Evolutionary conservation across 345 rosid species (phyloP).

Genomic region (Tarenaya hassleriana): DNA sequence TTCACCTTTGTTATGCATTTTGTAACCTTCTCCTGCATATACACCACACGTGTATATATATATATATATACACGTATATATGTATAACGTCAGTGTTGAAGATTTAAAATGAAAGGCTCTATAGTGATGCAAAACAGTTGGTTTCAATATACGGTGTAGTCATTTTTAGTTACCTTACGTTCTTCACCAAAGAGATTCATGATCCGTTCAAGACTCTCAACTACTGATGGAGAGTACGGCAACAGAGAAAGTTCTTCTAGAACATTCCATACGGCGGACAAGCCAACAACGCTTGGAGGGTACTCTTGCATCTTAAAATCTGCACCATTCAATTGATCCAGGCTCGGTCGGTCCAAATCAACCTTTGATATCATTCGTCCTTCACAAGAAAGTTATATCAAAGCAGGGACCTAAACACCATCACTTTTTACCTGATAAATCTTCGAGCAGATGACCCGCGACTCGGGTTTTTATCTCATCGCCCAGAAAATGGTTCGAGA

Average conservation of each 20-base stretch:
- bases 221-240: no score
- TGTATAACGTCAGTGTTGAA: not conserved
- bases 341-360: no score
- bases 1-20: conserved; percentile 11
- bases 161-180: conserved; percentile 6
- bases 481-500: not conserved
- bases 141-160: not conserved
- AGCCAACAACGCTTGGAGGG: conserved; percentile 49
- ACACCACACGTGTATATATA: not conserved
- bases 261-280: conserved; percentile 38
- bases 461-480: conserved; percentile 15
- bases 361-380: not conserved
- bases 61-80: not conserved
- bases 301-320: conserved; percentile 41
- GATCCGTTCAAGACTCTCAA: not conserved
- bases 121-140: no score
- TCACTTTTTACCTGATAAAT: conserved; percentile 35
- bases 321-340: conserved; percentile 11
- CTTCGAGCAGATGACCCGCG: conserved; percentile 37
- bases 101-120: not conserved
- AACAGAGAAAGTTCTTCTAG: conserved; percentile 33
- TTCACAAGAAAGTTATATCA: not conserved
- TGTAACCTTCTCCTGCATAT: conserved; percentile 3
- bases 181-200: conserved; percentile 18
- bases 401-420: rapidly evolving